Conservation (phyloP, 495 filamentous ascomycete genomes). For the Lasiosphaeria miniovina region DNA sequence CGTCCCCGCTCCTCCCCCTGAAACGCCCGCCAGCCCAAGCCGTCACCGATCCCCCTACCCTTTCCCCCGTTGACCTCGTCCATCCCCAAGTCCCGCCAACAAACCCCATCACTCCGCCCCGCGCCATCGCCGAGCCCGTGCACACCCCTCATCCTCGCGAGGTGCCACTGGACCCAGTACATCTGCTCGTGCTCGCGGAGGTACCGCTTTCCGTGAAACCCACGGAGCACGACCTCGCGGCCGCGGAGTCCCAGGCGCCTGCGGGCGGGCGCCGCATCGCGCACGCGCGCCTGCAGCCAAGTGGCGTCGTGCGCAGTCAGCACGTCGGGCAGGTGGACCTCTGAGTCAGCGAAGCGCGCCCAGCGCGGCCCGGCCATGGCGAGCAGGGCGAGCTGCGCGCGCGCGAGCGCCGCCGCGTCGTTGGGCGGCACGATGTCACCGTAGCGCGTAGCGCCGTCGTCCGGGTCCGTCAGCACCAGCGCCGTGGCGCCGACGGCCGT, state of each 20-base stretch:
- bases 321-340: slow-evolving; percentile 43
- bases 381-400: slow-evolving; percentile 59
- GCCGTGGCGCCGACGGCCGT: slow-evolving; percentile 67
- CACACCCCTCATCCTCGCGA: slow-evolving; percentile 17
- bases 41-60: not conserved
- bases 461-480: slow-evolving; percentile 55
- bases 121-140: not conserved
- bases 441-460: slow-evolving; percentile 53
- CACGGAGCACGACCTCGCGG: slow-evolving; percentile 57
- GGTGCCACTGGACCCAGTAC: slow-evolving; percentile 53
- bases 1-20: too few relatives aligned
- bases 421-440: slow-evolving; percentile 62
- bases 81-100: not conserved
- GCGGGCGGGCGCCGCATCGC: slow-evolving; percentile 56
- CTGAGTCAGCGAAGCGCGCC: slow-evolving; percentile 64
- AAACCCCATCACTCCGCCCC: not conserved
- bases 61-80: not conserved
- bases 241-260: slow-evolving; percentile 60
- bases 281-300: slow-evolving; percentile 57
- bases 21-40: slow-evolving; percentile 1
- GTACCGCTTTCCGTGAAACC: slow-evolving; percentile 60
- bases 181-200: slow-evolving; percentile 68
- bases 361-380: slow-evolving; percentile 60
- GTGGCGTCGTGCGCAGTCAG: slow-evolving; percentile 53
- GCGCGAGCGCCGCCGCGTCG: slow-evolving; percentile 54